Percentiles rank a stretch among this genome's conserved stretches.
These are phyloP conservation scores for Coemansia sp. DNA, from an alignment of 192 early-diverging fungal species.

Conservation along the genomic window DNA sequence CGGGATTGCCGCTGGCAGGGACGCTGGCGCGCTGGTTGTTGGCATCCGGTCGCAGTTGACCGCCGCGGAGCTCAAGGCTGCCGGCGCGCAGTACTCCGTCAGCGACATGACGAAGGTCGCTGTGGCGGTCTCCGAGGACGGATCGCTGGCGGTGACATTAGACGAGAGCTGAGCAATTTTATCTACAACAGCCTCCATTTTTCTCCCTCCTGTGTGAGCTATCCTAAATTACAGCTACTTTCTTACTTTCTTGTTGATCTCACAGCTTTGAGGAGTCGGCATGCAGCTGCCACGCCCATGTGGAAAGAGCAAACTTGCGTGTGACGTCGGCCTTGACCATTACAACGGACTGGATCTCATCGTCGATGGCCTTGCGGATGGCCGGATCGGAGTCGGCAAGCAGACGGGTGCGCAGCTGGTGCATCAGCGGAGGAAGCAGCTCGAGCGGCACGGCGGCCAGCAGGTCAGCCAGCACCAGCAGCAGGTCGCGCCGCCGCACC, in stretches of 20 bases:
- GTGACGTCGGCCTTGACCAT: conserved; percentile 20
- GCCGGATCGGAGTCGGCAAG: conserved; percentile 1
- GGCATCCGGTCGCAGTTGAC: conserved; percentile 23
- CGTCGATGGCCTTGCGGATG: background rate
- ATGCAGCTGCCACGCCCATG: conserved; percentile 36
- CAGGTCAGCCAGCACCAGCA: conserved; percentile 19
- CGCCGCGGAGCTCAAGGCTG: conserved; percentile 18
- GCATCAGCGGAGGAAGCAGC: conserved; percentile 26
- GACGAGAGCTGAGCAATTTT: conserved; percentile 12
- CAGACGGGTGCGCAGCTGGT: background rate
- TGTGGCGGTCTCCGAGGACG: conserved; percentile 1
- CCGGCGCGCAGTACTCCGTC: conserved; percentile 29
- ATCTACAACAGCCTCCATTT: background rate
- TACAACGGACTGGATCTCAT: conserved; percentile 15
- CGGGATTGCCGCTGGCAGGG: conserved; percentile 14
- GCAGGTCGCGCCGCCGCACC: conserved; percentile 22
- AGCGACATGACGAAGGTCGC: conserved; percentile 34
- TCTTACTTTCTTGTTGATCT: background rate
- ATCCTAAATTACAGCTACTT: background rate
- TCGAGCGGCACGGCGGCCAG: conserved; percentile 17
- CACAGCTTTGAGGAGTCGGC: background rate
- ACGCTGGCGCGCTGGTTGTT: conserved; percentile 19
- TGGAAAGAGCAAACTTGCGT: conserved; percentile 27
- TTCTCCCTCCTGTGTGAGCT: too few species aligned
- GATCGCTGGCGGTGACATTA: conserved; percentile 11